A percentile compares a stretch with the other conserved stretches of the same genome.
Conservation (phyloP, 2,329 filamentous ascomycete species). For the Dothistroma pini region DNA sequence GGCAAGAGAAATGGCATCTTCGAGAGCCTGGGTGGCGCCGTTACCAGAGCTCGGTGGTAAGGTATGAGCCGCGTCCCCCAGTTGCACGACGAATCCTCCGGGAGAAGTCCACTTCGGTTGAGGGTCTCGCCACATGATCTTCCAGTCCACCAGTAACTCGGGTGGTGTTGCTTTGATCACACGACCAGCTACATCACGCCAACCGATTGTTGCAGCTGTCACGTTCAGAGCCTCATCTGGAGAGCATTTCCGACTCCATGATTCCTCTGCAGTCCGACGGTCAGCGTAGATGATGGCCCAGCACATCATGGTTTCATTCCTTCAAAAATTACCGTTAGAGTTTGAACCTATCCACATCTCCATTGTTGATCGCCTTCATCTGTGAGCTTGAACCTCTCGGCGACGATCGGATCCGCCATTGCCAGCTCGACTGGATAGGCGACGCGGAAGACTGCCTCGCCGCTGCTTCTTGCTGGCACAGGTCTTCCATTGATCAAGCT, state of each 20-base stretch:
- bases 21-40: constrained; percentile 53
- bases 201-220: constrained; percentile 24
- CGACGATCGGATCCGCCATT: constrained; percentile 18
- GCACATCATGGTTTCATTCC: constrained; percentile 44
- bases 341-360: constrained; percentile 25
- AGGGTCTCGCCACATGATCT: constrained; percentile 53
- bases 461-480: not conserved
- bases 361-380: constrained; percentile 15
- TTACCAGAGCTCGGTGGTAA: constrained; percentile 54
- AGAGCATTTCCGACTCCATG: constrained; percentile 45
- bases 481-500: too few species aligned
- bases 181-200: constrained; percentile 46
- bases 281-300: constrained; percentile 48
- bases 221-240: constrained; percentile 30
- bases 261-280: constrained; percentile 34
- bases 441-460: constrained; percentile 21
- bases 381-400: constrained; percentile 19
- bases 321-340: constrained; percentile 42
- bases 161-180: constrained; percentile 42
- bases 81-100: constrained; percentile 48
- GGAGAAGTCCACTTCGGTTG: constrained; percentile 50
- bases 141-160: constrained; percentile 48
- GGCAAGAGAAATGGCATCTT: constrained; percentile 50
- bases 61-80: constrained; percentile 54
- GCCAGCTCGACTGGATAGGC: constrained; percentile 21